Evolutionary conservation across 306 rosid genomes (phyloP).

Genomic region (Chamaecrista fasciculata): DNA sequence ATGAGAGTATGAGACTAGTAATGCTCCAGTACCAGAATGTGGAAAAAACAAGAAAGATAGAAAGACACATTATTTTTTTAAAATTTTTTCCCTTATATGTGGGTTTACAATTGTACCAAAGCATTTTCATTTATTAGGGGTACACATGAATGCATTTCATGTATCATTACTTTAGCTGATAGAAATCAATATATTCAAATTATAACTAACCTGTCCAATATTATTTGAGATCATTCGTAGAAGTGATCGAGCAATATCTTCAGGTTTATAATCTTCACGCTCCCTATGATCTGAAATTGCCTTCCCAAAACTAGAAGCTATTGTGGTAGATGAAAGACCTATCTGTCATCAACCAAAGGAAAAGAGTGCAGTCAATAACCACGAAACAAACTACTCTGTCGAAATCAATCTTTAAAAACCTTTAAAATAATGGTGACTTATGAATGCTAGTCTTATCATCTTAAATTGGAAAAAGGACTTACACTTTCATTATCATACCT

Average conservation of each 20-base stretch:
- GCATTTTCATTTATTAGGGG: background rate
- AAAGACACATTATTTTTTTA: conserved; percentile 5
- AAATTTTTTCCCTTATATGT: too few species aligned
- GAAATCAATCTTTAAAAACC: conserved; percentile 13
- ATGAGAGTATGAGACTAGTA: background rate
- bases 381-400: conserved; percentile 1
- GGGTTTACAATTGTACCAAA: background rate
- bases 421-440: background rate
- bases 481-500: conserved; percentile 51
- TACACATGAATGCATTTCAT: background rate
- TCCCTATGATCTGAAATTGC: conserved; percentile 74
- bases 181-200: conserved; percentile 11
- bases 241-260: conserved; percentile 90
- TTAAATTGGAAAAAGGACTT: conserved; percentile 18
- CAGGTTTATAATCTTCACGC: conserved; percentile 73
- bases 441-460: conserved; percentile 7
- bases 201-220: conserved; percentile 80
- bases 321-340: conserved; percentile 82
- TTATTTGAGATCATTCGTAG: conserved; percentile 94
- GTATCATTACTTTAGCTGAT: background rate
- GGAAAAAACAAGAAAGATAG: conserved; percentile 23
- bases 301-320: conserved; percentile 98
- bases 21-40: background rate
- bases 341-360: conserved; percentile 50
- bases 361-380: conserved; percentile 23